phyloP scores from a whole-genome alignment of 2,329 filamentous ascomycete species.

The Aspergillus floridensis region DNA sequence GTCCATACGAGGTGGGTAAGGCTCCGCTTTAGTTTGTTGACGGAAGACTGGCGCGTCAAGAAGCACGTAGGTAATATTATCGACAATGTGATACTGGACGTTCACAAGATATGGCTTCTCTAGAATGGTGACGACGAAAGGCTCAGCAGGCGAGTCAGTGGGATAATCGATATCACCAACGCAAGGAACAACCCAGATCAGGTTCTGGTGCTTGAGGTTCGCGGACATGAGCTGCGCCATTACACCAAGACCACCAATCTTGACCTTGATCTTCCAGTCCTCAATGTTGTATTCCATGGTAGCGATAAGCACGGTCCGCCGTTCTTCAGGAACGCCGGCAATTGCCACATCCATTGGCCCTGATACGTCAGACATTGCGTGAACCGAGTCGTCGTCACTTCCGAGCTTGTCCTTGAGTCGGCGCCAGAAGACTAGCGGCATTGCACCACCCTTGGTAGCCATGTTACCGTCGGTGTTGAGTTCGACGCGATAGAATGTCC shows the following conservation, averaged over 20 bases:
- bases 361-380: constrained; percentile 1
- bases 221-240: constrained; percentile 69
- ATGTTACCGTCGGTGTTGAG: constrained; percentile 55
- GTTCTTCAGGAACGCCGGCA: constrained; percentile 23
- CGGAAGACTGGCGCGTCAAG: constrained; percentile 65
- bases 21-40: constrained; percentile 59
- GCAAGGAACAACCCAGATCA: constrained; percentile 62
- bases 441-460: not conserved
- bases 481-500: constrained; percentile 61
- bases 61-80: constrained; percentile 66
- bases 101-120: constrained; percentile 59
- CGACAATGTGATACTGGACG: constrained; percentile 60
- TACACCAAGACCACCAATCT: constrained; percentile 66
- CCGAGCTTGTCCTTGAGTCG: constrained; percentile 13
- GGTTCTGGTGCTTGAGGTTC: constrained; percentile 60
- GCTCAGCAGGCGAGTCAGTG: constrained; percentile 54
- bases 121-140: constrained; percentile 61
- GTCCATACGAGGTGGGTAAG: constrained; percentile 66
- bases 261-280: constrained; percentile 67
- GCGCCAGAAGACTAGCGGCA: constrained; percentile 4
- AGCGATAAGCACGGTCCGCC: constrained; percentile 61
- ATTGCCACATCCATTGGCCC: constrained; percentile 6
- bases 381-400: constrained; percentile 32
- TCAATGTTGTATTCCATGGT: constrained; percentile 71
- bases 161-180: constrained; percentile 65